phyloP scores from a whole-genome alignment of 495 filamentous ascomycete genomes.

The Daldinia vernicosa region DNA sequence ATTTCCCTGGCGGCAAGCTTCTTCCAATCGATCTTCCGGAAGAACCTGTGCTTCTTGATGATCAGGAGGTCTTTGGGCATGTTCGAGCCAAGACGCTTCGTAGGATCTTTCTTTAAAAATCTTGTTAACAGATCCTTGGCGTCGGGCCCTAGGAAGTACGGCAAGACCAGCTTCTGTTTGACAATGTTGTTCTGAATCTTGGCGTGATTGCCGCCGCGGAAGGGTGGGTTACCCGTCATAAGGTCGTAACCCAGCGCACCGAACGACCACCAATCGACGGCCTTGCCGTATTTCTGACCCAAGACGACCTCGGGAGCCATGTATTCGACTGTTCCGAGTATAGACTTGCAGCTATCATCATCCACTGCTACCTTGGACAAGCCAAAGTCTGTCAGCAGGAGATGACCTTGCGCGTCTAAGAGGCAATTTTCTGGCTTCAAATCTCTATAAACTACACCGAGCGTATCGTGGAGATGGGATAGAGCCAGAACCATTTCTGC shows the following conservation, averaged over 20 bases:
- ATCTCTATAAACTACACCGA: constrained; percentile 95
- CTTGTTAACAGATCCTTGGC: constrained; percentile 92
- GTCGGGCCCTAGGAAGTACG: constrained; percentile 87
- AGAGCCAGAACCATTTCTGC: constrained; percentile 95
- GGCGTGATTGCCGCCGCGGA: constrained; percentile 85
- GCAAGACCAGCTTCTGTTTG: constrained; percentile 84
- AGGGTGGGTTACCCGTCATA: constrained; percentile 88
- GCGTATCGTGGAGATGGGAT: constrained; percentile 86
- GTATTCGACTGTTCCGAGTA: constrained; percentile 95
- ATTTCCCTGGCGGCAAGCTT: constrained; percentile 79
- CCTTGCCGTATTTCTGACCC: constrained; percentile 85
- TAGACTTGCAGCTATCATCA: constrained; percentile 80
- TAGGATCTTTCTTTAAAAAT: constrained; percentile 87
- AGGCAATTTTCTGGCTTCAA: constrained; percentile 98
- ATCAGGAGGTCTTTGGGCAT: constrained; percentile 86
- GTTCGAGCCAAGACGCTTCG: constrained; percentile 84
- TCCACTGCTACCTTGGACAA: constrained; percentile 94
- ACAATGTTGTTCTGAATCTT: constrained; percentile 95
- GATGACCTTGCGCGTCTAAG: constrained; percentile 87
- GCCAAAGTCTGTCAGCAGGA: constrained; percentile 95
- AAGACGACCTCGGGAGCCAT: constrained; percentile 96
- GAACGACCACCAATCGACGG: constrained; percentile 98
- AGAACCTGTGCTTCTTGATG: constrained; percentile 95
- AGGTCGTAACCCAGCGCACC: constrained; percentile 92
- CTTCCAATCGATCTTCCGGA: constrained; percentile 94